Evolutionary conservation across 2,329 filamentous ascomycete species (phyloP).

Genomic region (Curvularia sp.): DNA sequence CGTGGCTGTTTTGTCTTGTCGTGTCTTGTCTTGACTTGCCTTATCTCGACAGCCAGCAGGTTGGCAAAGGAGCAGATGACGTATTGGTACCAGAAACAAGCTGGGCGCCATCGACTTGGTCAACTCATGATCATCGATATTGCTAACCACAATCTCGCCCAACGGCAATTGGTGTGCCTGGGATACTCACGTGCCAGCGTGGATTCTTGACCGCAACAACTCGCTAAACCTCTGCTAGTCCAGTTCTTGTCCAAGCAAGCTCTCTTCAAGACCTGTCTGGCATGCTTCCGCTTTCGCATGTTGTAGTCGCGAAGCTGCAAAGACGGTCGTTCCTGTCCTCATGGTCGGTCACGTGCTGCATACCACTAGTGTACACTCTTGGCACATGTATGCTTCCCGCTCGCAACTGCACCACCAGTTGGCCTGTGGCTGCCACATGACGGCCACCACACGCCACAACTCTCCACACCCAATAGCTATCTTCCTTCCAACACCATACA

Average conservation of each 20-base stretch:
- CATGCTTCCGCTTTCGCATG: not conserved
- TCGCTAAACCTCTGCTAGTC: not conserved
- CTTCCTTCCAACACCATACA: not conserved
- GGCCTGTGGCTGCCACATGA: no score
- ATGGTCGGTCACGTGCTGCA: not conserved
- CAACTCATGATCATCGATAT: not conserved
- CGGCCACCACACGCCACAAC: no score
- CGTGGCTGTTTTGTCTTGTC: not conserved
- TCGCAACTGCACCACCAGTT: no score
- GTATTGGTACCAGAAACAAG: conserved; percentile 1
- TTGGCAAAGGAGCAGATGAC: conserved; percentile 11
- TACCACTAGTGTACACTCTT: not conserved
- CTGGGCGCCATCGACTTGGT: not conserved
- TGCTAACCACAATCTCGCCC: not conserved
- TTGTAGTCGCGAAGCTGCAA: not conserved
- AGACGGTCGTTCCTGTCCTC: no score
- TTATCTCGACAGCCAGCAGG: conserved; percentile 2
- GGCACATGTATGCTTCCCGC: no score
- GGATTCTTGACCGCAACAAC: not conserved
- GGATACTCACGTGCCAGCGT: not conserved
- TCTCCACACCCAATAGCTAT: not conserved
- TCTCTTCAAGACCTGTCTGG: not conserved
- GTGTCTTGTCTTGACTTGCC: not conserved
- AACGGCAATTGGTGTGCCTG: not conserved
- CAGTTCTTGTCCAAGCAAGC: not conserved